Base-by-base conservation (phyloP, 345 rosid genomes). In the Ceriops tagal region DNA sequence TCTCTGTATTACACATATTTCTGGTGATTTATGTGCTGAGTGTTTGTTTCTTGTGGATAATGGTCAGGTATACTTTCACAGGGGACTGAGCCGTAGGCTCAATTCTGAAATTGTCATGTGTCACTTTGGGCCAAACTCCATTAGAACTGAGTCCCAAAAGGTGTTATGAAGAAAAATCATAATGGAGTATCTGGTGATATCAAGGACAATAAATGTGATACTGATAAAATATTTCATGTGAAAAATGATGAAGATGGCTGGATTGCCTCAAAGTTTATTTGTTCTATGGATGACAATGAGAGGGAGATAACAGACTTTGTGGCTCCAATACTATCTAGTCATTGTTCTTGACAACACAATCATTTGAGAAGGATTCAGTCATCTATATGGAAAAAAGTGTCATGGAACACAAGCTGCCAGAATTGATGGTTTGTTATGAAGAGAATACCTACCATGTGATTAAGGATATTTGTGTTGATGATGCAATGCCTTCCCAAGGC, bases 391-490 rank as follows among this genome's bases (percentile, higher is more conserved):
- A 43, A 3, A 43, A 15, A 43, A 43, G 49, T 43, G 49, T 13
- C 49, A 43, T 3, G 18, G 90, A 82, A 53, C 80, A 83, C 57
- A 84, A 81, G 32, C 47, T 85, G 31, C 93, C 93, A 8, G 96
- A 91, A 77, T 69, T 90, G 66, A 71, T 84, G 31, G 87, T 90
- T 73, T 89, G 97, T 71, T 91, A 80, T 83, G 78, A 84, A 70
- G 92, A 89, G 79, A 79, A 71, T 39, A 69, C 81, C 52, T 82
- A 70, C 69, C 82, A 83, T 73, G 80, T 79, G 1, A 80, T 89
- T 32, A 95, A 92, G 81, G 99, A 90, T 68, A 88, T 92, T 18
- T 90, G 96, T 31, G 53, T 92, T 3, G 96, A 95, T 32, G 90
- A 95, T 69, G 92, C 83, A 62, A 78, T 90, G 21, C 89, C 87